Evolutionary conservation across 2,329 filamentous ascomycete species (phyloP).

Genomic region (Fusarium begoniae): DNA sequence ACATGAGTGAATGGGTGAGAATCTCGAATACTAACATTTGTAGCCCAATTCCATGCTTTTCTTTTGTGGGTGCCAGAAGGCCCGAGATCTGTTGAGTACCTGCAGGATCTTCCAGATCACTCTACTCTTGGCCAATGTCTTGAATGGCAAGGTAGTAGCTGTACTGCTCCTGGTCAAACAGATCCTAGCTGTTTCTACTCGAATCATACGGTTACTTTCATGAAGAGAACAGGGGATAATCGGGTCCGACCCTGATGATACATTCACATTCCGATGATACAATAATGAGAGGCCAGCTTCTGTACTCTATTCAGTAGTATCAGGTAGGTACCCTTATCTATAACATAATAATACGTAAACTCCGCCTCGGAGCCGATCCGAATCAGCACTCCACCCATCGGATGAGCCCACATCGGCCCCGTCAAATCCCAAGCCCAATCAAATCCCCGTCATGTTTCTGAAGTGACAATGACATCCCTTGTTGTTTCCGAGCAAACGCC

Average conservation of each 20-base stretch:
- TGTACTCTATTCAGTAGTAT: neutral
- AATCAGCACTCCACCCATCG: conserved; percentile 2
- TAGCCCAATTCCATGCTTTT: neutral
- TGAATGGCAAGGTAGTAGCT: neutral
- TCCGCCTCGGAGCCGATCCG: conserved; percentile 29
- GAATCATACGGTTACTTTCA: neutral
- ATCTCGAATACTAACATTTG: too few species aligned
- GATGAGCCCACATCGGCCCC: conserved; percentile 21
- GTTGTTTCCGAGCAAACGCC: conserved; percentile 32
- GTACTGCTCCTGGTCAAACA: neutral
- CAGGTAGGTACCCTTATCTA: neutral
- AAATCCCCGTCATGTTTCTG: neutral
- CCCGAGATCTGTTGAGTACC: neutral
- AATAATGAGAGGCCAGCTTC: neutral
- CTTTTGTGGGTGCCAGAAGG: neutral
- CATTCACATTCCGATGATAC: neutral
- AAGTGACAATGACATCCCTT: neutral
- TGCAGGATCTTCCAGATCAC: neutral
- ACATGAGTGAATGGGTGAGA: neutral
- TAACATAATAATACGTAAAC: neutral
- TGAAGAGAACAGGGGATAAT: neutral
- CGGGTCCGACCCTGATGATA: neutral
- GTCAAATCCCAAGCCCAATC: neutral
- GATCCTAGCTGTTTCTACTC: neutral
- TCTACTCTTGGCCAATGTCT: neutral